Conservation (phyloP, 441 rosid species). For the Erodium texanum region DNA sequence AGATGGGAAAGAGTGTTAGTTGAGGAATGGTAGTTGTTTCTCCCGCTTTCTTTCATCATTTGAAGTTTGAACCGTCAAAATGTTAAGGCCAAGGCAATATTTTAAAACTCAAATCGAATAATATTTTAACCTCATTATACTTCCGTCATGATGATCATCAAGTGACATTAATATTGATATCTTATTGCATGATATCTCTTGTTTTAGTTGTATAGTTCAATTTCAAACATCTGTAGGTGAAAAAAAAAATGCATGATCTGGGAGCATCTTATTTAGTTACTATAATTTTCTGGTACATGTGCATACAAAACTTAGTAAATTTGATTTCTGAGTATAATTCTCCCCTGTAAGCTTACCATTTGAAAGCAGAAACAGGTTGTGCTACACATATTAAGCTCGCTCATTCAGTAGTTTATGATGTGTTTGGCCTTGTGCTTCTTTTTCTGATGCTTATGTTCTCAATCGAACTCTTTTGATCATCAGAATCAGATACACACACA, state of each 20-base stretch:
- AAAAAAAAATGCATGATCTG: neutral
- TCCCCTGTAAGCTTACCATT: neutral
- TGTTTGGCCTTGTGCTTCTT: conserved; percentile 1
- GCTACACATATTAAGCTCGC: neutral
- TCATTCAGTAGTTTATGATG: neutral
- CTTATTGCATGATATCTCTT: conserved; percentile 6
- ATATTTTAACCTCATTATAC: neutral
- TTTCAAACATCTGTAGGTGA: neutral
- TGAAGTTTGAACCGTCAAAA: conserved; percentile 8
- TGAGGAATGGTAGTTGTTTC: conserved; percentile 33
- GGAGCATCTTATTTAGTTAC: neutral
- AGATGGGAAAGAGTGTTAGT: conserved; percentile 21
- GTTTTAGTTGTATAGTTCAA: neutral
- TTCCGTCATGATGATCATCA: neutral
- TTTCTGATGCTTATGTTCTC: neutral
- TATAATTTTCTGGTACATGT: neutral
- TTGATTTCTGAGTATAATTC: too few species aligned
- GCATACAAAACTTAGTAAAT: too few species aligned
- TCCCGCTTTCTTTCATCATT: neutral
- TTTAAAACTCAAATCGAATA: conserved; percentile 1
- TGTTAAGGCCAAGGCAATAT: conserved; percentile 4
- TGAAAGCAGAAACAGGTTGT: neutral
- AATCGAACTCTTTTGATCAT: neutral
- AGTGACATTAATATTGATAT: neutral
- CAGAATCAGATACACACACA: neutral